phyloP scores from a whole-genome alignment of 257 asterid genomes.

The Thymus mandschuricus region DNA sequence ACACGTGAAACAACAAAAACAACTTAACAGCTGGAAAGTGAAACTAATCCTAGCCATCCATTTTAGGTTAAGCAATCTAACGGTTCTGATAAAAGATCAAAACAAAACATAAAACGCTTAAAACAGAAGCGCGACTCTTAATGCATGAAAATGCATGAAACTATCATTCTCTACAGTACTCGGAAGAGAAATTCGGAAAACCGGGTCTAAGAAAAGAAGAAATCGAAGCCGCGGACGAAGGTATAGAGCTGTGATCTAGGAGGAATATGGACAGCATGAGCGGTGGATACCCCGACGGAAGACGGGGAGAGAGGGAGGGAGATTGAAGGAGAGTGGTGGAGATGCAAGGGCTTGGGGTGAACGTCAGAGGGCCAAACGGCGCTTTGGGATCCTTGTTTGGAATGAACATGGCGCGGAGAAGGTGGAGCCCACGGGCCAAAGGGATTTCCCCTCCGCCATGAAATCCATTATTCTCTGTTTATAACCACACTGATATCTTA shows the following conservation, averaged over 20 bases:
- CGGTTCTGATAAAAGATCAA: too few species aligned
- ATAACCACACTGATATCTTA: not conserved
- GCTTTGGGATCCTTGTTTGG: slow-evolving; percentile 25
- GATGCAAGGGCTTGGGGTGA: slow-evolving; percentile 42
- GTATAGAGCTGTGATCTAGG: slow-evolving; percentile 29
- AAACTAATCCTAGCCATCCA: too few species aligned
- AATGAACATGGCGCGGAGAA: slow-evolving; percentile 55
- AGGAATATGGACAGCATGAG: slow-evolving; percentile 51
- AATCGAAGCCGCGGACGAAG: slow-evolving; percentile 42
- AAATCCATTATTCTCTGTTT: slow-evolving; percentile 44
- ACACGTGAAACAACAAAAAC: too few species aligned
- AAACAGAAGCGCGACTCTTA: too few species aligned
- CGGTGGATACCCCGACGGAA: slow-evolving; percentile 56
- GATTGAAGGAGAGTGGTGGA: slow-evolving; percentile 48
- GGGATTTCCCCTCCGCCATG: slow-evolving; percentile 66
- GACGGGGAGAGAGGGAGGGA: slow-evolving; percentile 50
- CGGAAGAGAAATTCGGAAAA: slow-evolving; percentile 33
- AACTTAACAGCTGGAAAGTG: too few species aligned
- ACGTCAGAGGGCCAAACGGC: slow-evolving; percentile 56
- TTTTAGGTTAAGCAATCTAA: too few species aligned
- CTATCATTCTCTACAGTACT: not conserved
- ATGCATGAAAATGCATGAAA: too few species aligned
- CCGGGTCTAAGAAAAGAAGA: slow-evolving; percentile 45
- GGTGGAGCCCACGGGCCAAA: slow-evolving; percentile 55
- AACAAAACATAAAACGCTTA: too few species aligned